Base-by-base conservation (phyloP, 1,139 yeast species). In the Candida sp. region DNA sequence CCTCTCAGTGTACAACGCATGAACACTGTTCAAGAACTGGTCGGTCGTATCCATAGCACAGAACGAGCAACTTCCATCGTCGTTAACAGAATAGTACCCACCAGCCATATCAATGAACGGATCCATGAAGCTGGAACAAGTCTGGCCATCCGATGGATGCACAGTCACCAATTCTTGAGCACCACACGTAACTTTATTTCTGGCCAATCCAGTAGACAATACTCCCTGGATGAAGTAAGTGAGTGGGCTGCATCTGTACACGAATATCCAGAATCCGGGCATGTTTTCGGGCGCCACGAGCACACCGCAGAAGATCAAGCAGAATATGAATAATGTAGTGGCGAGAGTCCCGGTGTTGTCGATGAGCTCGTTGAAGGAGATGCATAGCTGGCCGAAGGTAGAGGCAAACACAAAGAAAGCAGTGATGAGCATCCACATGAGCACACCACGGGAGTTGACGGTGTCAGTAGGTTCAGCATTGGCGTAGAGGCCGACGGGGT, bases 1-100 rank as follows among this genome's bases (percentile, higher is more conserved):
- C 9, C 31, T 28, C 9, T 28, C 31, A 28, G 8, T 28, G 60
- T 65, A 88, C 1, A 58, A 39, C 22, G 86, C 69, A 50, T 73
- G 70, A 41, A 85, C 72, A 22, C 67, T 39, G 0, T 58, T 57
- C 68, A 87, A 75, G 65, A 72, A 87, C 11, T 63, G 76, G 61
- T 86, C 77, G 4, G 91, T 85, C 3, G 68, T 57, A 1, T 70
- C 61, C 55, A 80, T 66, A 17, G 75, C 59, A 69, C 93, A 88
- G 70, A 72, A 84, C 4, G 64, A 44, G 69, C 93, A 87, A 30
- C 44, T 50, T 28, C 65, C 71, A 22, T 57, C 41, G 7, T 63
- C 55, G 30, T 59, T 56, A 28, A 28, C 31, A 28, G 31, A 28
- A 28, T 28, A 28, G 9, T 28, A 28, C 31, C 31, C 2, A 28